Evolutionary conservation across 495 filamentous ascomycete genomes (phyloP).

Genomic region (Hypoxylon crocopeplum): DNA sequence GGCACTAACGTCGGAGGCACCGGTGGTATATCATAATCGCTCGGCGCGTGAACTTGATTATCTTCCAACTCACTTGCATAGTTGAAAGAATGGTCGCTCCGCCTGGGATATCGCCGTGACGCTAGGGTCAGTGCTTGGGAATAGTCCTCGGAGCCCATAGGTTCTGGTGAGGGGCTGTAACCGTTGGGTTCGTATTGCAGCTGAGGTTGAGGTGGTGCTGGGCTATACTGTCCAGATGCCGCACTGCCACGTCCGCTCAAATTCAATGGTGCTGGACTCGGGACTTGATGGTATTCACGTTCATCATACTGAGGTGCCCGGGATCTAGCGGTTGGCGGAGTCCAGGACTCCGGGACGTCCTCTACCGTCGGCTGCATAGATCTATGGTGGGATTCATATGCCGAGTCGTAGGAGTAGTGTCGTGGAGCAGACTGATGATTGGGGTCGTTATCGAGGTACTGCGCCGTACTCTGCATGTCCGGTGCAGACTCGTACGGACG

Average conservation of each 20-base stretch:
- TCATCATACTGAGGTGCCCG: constrained; percentile 44
- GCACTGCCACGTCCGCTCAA: constrained; percentile 47
- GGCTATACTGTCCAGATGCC: constrained; percentile 42
- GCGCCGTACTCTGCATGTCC: constrained; percentile 34
- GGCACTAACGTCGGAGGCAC: constrained; percentile 74
- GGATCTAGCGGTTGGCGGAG: constrained; percentile 49
- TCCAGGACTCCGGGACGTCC: constrained; percentile 63
- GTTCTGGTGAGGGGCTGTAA: constrained; percentile 30
- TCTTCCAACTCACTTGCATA: constrained; percentile 47
- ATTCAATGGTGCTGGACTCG: constrained; percentile 58
- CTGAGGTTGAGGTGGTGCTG: constrained; percentile 28
- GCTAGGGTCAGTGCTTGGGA: constrained; percentile 40
- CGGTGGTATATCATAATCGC: constrained; percentile 49
- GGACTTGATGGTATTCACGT: constrained; percentile 43
- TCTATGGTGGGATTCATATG: constrained; percentile 51
- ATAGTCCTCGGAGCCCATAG: constrained; percentile 33
- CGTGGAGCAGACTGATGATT: constrained; percentile 44
- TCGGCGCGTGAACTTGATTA: constrained; percentile 31
- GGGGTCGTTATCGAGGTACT: constrained; percentile 39
- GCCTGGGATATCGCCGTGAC: constrained; percentile 34
- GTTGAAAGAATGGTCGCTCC: constrained; percentile 28
- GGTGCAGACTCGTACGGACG: constrained; percentile 54
- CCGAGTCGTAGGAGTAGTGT: constrained; percentile 58
- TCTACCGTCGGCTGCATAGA: constrained; percentile 74
- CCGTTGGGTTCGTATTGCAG: constrained; percentile 31